A percentile compares a stretch with the other conserved stretches of the same genome.
phyloP scores from a whole-genome alignment of 495 filamentous ascomycete genomes.

The Aspergillus taichungensis region DNA sequence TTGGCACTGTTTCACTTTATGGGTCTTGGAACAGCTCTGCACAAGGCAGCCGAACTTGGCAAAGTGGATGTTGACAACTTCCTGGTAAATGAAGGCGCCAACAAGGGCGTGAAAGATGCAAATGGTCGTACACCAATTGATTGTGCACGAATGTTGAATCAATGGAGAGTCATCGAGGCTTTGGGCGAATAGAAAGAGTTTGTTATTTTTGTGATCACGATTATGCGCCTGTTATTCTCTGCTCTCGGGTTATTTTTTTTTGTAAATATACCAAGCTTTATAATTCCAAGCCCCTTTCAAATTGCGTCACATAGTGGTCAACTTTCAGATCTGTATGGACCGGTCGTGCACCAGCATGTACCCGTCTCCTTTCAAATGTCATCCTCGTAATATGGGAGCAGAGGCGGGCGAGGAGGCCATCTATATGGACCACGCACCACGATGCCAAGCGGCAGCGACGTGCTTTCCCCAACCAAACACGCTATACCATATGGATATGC shows the following conservation, averaged over 20 bases:
- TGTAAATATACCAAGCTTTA: too few species aligned
- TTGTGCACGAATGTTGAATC: slow-evolving; percentile 1
- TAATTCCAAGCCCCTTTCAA: too few species aligned
- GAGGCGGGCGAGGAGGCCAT: too few species aligned
- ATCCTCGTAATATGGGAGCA: too few species aligned
- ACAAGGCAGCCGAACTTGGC: slow-evolving; percentile 9
- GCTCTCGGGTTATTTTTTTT: too few species aligned
- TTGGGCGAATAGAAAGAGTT: slow-evolving; percentile 1
- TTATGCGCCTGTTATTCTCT: too few species aligned
- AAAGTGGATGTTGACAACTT: slow-evolving; percentile 9
- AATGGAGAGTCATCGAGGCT: slow-evolving; percentile 1
- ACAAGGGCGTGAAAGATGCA: slow-evolving; percentile 7
- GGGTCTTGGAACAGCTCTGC: slow-evolving; percentile 11
- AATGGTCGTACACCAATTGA: slow-evolving; percentile 8
- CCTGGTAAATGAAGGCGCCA: slow-evolving; percentile 9
- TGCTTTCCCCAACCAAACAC: slow-evolving; percentile 2
- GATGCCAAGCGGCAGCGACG: slow-evolving; percentile 3
- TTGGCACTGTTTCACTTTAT: slow-evolving; percentile 4
- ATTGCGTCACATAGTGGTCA: too few species aligned
- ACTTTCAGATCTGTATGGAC: too few species aligned
- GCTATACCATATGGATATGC: slow-evolving; percentile 1
- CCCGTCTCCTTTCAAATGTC: too few species aligned
- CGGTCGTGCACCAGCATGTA: too few species aligned
- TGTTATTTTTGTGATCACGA: too few species aligned
- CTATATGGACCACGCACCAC: slow-evolving; percentile 2